These are phyloP conservation scores for Begonia peltatifolia DNA, from an alignment of 306 rosid genomes.

Conservation along the genomic window DNA sequence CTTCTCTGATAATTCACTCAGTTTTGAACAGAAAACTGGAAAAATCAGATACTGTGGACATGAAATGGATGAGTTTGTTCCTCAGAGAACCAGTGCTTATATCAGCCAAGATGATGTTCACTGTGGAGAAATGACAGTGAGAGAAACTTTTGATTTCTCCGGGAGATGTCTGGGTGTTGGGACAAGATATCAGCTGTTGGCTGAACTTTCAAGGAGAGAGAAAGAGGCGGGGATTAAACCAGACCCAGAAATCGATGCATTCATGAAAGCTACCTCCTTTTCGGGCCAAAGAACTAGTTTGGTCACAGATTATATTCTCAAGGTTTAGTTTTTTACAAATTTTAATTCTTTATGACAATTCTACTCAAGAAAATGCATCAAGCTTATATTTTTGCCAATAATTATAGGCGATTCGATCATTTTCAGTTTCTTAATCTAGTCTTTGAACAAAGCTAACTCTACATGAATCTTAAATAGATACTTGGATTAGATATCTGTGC, in stretches of 20 bases:
- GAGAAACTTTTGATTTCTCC: slow-evolving; percentile 77
- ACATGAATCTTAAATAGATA: slow-evolving; percentile 22
- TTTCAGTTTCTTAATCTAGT: no score
- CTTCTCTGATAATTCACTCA: neutral
- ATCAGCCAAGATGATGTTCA: slow-evolving; percentile 75
- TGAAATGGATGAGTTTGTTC: slow-evolving; percentile 50
- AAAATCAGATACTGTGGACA: slow-evolving; percentile 70
- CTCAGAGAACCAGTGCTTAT: slow-evolving; percentile 81
- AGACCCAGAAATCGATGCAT: slow-evolving; percentile 70
- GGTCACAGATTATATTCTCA: slow-evolving; percentile 54
- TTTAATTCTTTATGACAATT: no score
- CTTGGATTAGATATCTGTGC: slow-evolving; percentile 80
- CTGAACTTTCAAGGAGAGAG: slow-evolving; percentile 73
- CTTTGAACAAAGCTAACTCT: no score
- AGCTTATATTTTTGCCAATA: neutral
- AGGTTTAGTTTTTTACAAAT: slow-evolving; percentile 24
- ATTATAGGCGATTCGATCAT: no score
- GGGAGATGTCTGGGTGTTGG: slow-evolving; percentile 86
- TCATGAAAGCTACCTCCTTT: slow-evolving; percentile 55
- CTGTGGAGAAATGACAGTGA: slow-evolving; percentile 80
- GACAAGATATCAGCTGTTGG: slow-evolving; percentile 47
- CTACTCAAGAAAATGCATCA: neutral
- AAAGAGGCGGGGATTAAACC: slow-evolving; percentile 60
- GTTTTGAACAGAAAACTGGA: slow-evolving; percentile 38
- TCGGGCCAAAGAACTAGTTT: slow-evolving; percentile 48